A percentile compares a stretch with the other conserved stretches of the same genome.
phyloP scores from a whole-genome alignment of 345 rosid species.

The Citrus glauca region DNA sequence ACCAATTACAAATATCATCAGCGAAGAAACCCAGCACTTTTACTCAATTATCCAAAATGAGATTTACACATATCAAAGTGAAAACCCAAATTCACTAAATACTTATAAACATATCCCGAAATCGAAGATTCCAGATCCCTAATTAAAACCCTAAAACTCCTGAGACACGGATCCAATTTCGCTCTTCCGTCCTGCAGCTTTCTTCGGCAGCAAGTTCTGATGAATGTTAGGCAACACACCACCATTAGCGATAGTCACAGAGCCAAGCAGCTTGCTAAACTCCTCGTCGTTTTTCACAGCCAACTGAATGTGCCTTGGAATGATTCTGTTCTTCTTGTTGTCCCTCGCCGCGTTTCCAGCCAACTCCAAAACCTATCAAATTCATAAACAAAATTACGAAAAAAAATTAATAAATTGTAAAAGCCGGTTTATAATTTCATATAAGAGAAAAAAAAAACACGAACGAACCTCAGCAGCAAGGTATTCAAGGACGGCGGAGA shows the following conservation, averaged over 20 bases:
- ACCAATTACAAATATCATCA: too few species aligned
- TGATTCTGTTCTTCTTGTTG: constrained; percentile 67
- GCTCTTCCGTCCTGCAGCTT: constrained; percentile 46
- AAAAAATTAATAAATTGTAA: too few species aligned
- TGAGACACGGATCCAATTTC: constrained; percentile 66
- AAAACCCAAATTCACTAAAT: neutral
- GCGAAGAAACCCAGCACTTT: neutral
- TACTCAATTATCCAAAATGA: neutral
- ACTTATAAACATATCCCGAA: constrained; percentile 3
- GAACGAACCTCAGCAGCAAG: constrained; percentile 69
- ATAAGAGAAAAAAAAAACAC: neutral
- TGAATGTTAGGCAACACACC: constrained; percentile 78
- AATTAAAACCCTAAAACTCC: constrained; percentile 30
- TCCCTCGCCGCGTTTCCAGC: constrained; percentile 84
- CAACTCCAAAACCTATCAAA: constrained; percentile 54
- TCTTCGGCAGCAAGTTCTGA: constrained; percentile 54
- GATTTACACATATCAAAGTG: neutral
- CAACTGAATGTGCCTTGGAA: constrained; percentile 71
- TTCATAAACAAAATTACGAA: neutral
- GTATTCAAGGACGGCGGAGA: constrained; percentile 78
- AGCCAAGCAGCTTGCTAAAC: constrained; percentile 56
- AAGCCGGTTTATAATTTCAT: neutral
- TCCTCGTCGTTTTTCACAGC: constrained; percentile 74
- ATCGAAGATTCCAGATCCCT: neutral
- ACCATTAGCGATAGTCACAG: constrained; percentile 67